Evolutionary conservation across 768 basidiomycete genomes (phyloP).

Genomic region (Megacollybia marginata): DNA sequence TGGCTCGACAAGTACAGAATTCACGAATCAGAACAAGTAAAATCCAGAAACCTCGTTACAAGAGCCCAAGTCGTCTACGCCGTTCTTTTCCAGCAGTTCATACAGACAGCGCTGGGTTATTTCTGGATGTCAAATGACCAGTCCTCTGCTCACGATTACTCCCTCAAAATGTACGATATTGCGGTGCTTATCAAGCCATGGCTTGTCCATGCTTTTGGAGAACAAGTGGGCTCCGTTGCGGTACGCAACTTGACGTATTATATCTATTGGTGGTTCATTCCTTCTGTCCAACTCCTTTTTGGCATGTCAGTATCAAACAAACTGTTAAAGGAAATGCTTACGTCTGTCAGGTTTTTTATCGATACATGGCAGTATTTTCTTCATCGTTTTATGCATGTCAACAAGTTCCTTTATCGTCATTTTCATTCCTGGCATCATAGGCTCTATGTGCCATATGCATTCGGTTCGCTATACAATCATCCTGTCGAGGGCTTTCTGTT

Average conservation of each 20-base stretch:
- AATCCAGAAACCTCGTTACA: conserved; percentile 66
- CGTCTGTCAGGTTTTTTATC: conserved; percentile 65
- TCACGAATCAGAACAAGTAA: conserved; percentile 80
- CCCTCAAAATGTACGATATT: conserved; percentile 33
- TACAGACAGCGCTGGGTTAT: conserved; percentile 76
- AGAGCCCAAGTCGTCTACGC: conserved; percentile 66
- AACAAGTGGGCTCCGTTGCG: conserved; percentile 30
- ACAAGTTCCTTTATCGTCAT: conserved; percentile 84
- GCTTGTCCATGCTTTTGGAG: conserved; percentile 24
- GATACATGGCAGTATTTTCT: conserved; percentile 99
- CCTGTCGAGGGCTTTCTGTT: conserved; percentile 90
- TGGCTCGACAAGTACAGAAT: conserved; percentile 82
- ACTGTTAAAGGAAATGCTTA: not conserved
- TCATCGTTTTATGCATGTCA: conserved; percentile 87
- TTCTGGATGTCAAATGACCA: conserved; percentile 51
- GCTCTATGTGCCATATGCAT: conserved; percentile 95
- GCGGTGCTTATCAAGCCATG: conserved; percentile 29
- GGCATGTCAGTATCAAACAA: conserved; percentile 66
- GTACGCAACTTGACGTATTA: conserved; percentile 41
- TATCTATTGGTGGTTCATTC: conserved; percentile 93
- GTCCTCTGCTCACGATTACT: conserved; percentile 12
- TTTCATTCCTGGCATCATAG: conserved; percentile 94
- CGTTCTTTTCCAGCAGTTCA: conserved; percentile 77
- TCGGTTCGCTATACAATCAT: conserved; percentile 96
- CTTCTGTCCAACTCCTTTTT: conserved; percentile 58